phyloP scores from a whole-genome alignment of 352 stramenopile species.

The Phytophthora pinifolia region DNA sequence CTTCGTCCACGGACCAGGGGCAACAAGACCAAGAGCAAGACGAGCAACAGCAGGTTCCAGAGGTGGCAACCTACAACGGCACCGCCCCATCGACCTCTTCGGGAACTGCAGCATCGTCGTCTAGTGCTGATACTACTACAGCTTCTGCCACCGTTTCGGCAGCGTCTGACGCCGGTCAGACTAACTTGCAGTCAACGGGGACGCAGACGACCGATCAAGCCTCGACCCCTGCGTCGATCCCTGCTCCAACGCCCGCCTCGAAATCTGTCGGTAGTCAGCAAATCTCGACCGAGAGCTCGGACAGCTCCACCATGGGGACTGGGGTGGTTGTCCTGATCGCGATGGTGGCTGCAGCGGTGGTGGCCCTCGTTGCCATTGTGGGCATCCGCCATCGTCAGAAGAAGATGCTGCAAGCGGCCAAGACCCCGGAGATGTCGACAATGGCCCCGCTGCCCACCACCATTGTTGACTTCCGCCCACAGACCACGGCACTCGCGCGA shows the following conservation, averaged over 20 bases:
- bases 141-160: constrained; percentile 11
- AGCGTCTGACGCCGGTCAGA: constrained; percentile 11
- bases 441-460: constrained; percentile 23
- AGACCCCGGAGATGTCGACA: constrained; percentile 41
- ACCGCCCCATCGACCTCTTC: constrained; percentile 8
- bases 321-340: constrained; percentile 43
- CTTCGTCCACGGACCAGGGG: constrained; percentile 3
- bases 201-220: background rate
- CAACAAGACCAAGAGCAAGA: constrained; percentile 5
- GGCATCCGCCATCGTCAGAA: constrained; percentile 42
- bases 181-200: constrained; percentile 1
- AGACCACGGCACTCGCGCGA: constrained; percentile 12
- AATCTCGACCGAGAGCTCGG: constrained; percentile 35
- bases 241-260: constrained; percentile 4
- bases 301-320: constrained; percentile 14
- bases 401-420: constrained; percentile 43
- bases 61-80: constrained; percentile 13
- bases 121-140: background rate
- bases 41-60: constrained; percentile 5
- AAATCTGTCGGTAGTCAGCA: constrained; percentile 20
- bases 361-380: constrained; percentile 43
- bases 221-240: constrained; percentile 7
- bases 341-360: constrained; percentile 40
- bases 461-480: constrained; percentile 27
- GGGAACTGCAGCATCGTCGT: background rate